Evolutionary conservation across 768 basidiomycete species (phyloP).

Genomic region (Tricholoma bakamatsutake): DNA sequence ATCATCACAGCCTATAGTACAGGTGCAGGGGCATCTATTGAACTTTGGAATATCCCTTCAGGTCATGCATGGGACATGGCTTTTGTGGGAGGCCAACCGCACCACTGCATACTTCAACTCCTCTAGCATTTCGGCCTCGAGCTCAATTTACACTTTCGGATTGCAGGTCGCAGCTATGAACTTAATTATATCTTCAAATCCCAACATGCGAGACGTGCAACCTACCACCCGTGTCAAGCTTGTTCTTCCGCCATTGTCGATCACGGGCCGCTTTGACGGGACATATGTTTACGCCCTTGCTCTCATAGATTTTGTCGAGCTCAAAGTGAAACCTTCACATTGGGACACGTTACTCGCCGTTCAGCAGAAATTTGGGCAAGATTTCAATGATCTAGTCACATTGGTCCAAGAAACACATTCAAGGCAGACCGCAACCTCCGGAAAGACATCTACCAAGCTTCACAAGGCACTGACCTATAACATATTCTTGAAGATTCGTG

Average conservation of each 20-base stretch:
- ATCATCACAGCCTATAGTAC: conserved; percentile 28
- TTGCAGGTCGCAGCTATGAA: conserved; percentile 57
- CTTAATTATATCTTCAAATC: conserved; percentile 51
- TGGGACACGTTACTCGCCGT: conserved; percentile 81
- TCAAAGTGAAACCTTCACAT: conserved; percentile 74
- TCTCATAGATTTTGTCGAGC: conserved; percentile 61
- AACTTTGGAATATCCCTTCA: conserved; percentile 61
- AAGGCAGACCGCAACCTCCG: conserved; percentile 15
- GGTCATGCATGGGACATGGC: conserved; percentile 86
- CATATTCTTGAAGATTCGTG: conserved; percentile 62
- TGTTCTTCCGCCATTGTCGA: conserved; percentile 56
- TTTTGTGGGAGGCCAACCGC: conserved; percentile 64
- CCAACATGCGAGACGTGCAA: conserved; percentile 28
- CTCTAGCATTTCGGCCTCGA: conserved; percentile 24
- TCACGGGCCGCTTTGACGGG: conserved; percentile 54
- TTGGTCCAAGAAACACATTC: conserved; percentile 57
- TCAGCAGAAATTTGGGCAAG: conserved; percentile 86
- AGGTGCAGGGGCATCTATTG: conserved; percentile 47
- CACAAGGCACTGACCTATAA: conserved; percentile 31
- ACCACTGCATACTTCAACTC: conserved; percentile 43
- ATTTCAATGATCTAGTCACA: conserved; percentile 74
- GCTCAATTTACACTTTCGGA: conserved; percentile 46
- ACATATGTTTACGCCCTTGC: conserved; percentile 45
- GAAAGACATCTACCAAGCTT: conserved; percentile 11
- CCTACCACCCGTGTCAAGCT: conserved; percentile 52